Evolutionary conservation across 164 flowering plant species (phyloP).

Genomic region (Nymphaea thermarum): DNA sequence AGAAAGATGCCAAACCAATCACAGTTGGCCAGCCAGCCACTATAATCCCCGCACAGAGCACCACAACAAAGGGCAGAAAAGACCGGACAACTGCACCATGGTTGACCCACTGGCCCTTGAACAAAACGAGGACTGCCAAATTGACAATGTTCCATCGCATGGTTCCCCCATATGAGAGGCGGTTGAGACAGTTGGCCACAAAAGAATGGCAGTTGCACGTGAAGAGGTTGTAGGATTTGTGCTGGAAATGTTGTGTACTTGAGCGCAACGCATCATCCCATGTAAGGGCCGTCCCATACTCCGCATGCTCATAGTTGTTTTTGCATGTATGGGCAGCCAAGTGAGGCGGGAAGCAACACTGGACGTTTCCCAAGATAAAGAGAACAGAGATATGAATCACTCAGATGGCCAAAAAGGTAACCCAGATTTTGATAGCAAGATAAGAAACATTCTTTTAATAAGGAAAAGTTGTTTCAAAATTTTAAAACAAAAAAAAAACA

Average conservation of each 20-base stretch:
- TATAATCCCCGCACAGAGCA: slow-evolving; percentile 35
- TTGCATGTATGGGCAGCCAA: slow-evolving; percentile 12
- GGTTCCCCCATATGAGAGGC: slow-evolving; percentile 38
- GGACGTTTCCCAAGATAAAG: slow-evolving; percentile 9
- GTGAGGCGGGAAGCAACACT: slow-evolving; percentile 29
- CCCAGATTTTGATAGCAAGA: not conserved
- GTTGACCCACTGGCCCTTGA: slow-evolving; percentile 76
- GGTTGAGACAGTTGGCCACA: slow-evolving; percentile 77
- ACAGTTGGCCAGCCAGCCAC: slow-evolving; percentile 55
- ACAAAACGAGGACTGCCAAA: slow-evolving; percentile 57
- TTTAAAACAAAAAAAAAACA: too few relatives aligned
- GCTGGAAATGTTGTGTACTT: slow-evolving; percentile 83
- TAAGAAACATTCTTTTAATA: too few relatives aligned
- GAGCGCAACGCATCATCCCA: slow-evolving; percentile 79
- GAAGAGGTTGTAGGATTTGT: slow-evolving; percentile 64
- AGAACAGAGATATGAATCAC: not conserved
- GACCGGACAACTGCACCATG: slow-evolving; percentile 33
- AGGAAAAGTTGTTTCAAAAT: not conserved
- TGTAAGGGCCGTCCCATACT: slow-evolving; percentile 18
- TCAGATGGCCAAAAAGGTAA: not conserved
- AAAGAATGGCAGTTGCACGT: slow-evolving; percentile 97
- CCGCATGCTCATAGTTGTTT: slow-evolving; percentile 14
- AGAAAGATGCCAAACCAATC: slow-evolving; percentile 32
- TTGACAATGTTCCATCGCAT: slow-evolving; percentile 88
- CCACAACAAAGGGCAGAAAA: slow-evolving; percentile 52